Evolutionary conservation across 2,329 filamentous ascomycete species (phyloP), one percentile per base, ranked within the genome.

Genomic region (Phyllosticta capitalensis): DNA sequence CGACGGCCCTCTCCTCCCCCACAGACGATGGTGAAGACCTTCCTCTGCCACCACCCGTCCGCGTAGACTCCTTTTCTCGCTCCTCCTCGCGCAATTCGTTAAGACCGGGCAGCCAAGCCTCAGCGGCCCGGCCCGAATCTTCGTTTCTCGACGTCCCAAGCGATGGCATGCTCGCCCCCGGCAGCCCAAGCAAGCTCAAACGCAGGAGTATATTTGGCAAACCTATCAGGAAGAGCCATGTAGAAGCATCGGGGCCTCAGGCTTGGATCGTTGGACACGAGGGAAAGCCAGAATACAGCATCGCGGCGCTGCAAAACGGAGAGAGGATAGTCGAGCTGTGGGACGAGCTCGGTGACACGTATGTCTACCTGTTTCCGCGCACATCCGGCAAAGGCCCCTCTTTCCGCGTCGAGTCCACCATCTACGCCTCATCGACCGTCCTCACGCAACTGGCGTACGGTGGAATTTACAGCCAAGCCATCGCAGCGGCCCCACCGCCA

Each of bases 281-380:
- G 51, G 79, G 82, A 62, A 81, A 80, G 65, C 73, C 82, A 24
- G 70, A 78, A 3, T 86, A 85, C 64, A 81, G 83, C 64, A 62
- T 83, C 55, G 71, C 74, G 2, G 74, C 75, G 28, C 64, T 86
- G 63, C 62, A 79, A 22, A 74, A 75, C 58, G 82, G 78, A 48
- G 76, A 81, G 61, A 80, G 76, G 70, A 79, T 83, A 17, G 67
- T 75, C 5, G 84, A 86, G 65, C 69, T 86, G 9, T 87, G 84
- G 84, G 81, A 85, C 64, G 80, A 83, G 3, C 68, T 78, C 53
- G 83, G 81, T n/a, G 82, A 86, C 67, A 85, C 83, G 14, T 77
- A 79, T 62, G 76, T 87, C n/a, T 83, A 86, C 65, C 75, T 86
- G 14, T 85, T 83, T 65, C 82, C 83, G 0, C 75, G 79, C 50